Percentiles rank a stretch among this genome's conserved stretches.
These are phyloP conservation scores for Chenopodium album DNA, from an alignment of 148 eudicot genomes.

Conservation along the genomic window DNA sequence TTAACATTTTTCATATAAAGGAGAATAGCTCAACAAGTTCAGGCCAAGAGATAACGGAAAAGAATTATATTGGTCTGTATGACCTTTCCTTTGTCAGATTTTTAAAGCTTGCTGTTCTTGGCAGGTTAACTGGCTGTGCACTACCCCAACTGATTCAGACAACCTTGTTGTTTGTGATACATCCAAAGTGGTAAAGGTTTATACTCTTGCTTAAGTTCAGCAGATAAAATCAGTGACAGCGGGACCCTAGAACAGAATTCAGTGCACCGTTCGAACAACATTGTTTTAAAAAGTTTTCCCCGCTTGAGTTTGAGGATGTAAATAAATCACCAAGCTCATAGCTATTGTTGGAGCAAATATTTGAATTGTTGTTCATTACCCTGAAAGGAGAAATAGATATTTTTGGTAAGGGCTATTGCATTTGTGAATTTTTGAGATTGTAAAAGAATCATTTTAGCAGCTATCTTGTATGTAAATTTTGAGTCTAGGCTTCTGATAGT, in stretches of 20 bases:
- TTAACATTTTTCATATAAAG: background rate
- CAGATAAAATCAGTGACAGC: background rate
- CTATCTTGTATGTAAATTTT: background rate
- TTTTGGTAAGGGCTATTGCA: too few relatives aligned
- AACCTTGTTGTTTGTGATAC: conserved; percentile 91
- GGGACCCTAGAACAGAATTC: background rate
- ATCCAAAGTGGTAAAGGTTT: conserved; percentile 90
- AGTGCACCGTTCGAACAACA: background rate
- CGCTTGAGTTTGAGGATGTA: background rate
- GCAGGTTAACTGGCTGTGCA: conserved; percentile 97
- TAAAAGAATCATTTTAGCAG: too few relatives aligned
- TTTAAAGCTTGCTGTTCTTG: conserved; percentile 9
- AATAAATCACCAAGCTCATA: background rate
- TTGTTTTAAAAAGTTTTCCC: background rate
- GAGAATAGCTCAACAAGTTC: background rate
- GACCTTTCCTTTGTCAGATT: background rate
- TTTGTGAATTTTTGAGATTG: background rate
- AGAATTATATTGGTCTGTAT: background rate
- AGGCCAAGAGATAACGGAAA: background rate
- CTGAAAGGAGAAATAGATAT: background rate
- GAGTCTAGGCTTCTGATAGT: background rate
- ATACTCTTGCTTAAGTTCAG: conserved; percentile 47
- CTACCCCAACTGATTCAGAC: conserved; percentile 85
- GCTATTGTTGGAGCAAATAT: background rate
- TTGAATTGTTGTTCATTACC: background rate